These are phyloP conservation scores for Neophaeococcomyces aloes DNA, from an alignment of 2,329 filamentous ascomycete species.

Conservation along the genomic window DNA sequence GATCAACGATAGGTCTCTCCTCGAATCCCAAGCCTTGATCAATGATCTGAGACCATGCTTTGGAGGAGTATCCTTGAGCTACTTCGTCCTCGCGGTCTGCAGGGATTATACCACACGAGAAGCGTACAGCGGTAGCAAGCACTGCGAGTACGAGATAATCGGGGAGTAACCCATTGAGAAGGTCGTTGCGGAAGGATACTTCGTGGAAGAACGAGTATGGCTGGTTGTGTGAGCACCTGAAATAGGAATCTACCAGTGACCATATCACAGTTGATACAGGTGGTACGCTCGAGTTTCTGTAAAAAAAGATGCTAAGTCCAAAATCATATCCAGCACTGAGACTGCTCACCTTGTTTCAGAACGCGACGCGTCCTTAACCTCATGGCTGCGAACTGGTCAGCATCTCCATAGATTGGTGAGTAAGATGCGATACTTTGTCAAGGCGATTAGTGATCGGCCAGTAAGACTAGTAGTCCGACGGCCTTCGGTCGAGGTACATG, in stretches of 20 bases:
- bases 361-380: too few species aligned
- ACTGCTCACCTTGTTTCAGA: too few species aligned
- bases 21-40: slow-evolving; percentile 28
- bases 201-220: slow-evolving; percentile 33
- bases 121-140: slow-evolving; percentile 26
- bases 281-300: too few species aligned
- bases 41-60: slow-evolving; percentile 29
- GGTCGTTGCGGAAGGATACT: slow-evolving; percentile 23
- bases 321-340: too few species aligned
- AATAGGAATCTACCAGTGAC: slow-evolving; percentile 25
- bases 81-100: slow-evolving; percentile 21
- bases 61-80: slow-evolving; percentile 23
- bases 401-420: too few species aligned
- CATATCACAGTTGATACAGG: background rate
- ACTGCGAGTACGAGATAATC: slow-evolving; percentile 27
- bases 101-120: slow-evolving; percentile 24
- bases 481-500: too few species aligned
- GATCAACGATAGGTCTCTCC: slow-evolving; percentile 23
- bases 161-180: slow-evolving; percentile 22
- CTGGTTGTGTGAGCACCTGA: slow-evolving; percentile 29
- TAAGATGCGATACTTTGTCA: too few species aligned
- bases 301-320: too few species aligned
- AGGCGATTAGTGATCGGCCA: too few species aligned
- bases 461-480: background rate
- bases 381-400: too few species aligned